A percentile compares a stretch with the other conserved stretches of the same genome.
phyloP scores from a whole-genome alignment of 2,329 filamentous ascomycete genomes.

The Niveomyces coronatus region DNA sequence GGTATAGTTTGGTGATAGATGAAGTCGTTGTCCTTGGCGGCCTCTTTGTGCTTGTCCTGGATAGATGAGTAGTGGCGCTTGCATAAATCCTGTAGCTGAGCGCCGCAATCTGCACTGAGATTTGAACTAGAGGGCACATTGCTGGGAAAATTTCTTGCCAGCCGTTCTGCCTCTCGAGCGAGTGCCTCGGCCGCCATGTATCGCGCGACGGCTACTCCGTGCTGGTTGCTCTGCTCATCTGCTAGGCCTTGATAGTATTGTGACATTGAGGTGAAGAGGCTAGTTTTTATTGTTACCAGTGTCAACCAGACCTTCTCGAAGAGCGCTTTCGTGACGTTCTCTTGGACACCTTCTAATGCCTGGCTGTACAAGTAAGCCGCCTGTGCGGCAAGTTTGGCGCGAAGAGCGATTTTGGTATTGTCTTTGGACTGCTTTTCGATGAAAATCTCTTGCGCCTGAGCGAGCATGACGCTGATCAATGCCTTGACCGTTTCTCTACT shows the following conservation, averaged over 20 bases:
- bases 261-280: constrained; percentile 72
- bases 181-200: constrained; percentile 71
- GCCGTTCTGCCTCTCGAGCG: constrained; percentile 66
- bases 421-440: constrained; percentile 92
- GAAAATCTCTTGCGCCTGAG: constrained; percentile 94
- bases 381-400: constrained; percentile 90
- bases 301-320: constrained; percentile 92
- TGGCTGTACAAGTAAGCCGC: constrained; percentile 81
- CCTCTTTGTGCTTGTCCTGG: constrained; percentile 66
- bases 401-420: constrained; percentile 79
- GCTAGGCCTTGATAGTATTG: constrained; percentile 91
- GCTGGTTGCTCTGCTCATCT: constrained; percentile 79
- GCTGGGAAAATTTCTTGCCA: constrained; percentile 70
- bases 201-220: constrained; percentile 75
- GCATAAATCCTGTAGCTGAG: constrained; percentile 65
- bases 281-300: constrained; percentile 73
- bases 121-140: constrained; percentile 75
- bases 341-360: constrained; percentile 80
- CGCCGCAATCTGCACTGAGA: constrained; percentile 67
- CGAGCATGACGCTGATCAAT: constrained; percentile 83
- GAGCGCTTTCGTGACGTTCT: constrained; percentile 80
- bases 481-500: constrained; percentile 94
- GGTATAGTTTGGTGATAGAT: constrained; percentile 95
- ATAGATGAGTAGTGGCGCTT: constrained; percentile 74
- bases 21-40: constrained; percentile 91